Conservation (phyloP, 192 early-diverging fungal species). For the Obelidium mucronatum region DNA sequence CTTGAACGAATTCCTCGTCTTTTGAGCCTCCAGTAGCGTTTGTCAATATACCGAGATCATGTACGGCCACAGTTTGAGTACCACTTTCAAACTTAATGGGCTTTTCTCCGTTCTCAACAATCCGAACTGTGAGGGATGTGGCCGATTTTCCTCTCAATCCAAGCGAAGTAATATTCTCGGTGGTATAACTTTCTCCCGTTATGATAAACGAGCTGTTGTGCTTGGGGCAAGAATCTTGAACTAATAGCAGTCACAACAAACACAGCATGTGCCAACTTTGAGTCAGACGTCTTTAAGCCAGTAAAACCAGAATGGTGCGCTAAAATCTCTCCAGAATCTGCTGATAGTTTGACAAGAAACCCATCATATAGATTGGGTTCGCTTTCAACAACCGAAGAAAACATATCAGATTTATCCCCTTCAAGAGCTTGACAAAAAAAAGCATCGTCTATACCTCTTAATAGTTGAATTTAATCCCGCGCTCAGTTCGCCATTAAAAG, state of each 20-base stretch:
- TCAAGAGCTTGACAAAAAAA: neutral
- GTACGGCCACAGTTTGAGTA: no score
- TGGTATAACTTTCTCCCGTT: neutral
- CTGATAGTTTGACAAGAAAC: constrained; percentile 1
- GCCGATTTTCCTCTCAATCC: neutral
- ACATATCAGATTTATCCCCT: neutral
- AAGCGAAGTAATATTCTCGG: neutral
- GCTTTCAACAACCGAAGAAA: neutral
- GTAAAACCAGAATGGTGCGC: neutral
- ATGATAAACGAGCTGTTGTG: neutral
- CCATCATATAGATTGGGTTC: constrained; percentile 6
- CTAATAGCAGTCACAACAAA: no score
- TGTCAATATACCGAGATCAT: no score
- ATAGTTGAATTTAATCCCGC: neutral
- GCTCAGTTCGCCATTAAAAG: constrained; percentile 1
- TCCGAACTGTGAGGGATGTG: neutral
- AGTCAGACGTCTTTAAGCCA: no score
- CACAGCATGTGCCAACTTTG: no score
- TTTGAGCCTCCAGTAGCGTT: no score
- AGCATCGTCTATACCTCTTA: constrained; percentile 1
- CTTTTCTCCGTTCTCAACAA: neutral
- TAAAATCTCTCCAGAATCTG: neutral
- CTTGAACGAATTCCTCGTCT: no score
- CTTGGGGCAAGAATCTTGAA: constrained; percentile 2
- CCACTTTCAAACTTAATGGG: no score